Conservation (phyloP, 129 eudicot genomes). For the Pittosporum tobira region DNA sequence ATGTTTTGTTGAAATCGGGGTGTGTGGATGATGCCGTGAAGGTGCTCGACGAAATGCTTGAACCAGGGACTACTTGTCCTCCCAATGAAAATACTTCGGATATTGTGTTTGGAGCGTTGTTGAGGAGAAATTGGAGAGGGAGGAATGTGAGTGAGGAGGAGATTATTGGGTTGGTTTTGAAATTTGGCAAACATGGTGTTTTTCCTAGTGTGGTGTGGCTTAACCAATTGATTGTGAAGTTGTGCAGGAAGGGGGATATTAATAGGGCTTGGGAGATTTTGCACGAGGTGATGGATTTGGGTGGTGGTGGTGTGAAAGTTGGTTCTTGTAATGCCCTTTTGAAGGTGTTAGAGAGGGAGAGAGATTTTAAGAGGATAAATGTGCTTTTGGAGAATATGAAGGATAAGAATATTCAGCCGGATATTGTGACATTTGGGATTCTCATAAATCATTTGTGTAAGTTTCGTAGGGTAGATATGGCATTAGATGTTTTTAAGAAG, state of each 20-base stretch:
- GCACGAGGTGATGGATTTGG: slow-evolving; percentile 42
- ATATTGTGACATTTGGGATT: slow-evolving; percentile 56
- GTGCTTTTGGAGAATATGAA: slow-evolving; percentile 52
- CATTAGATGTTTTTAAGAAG: slow-evolving; percentile 52
- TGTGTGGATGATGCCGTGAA: slow-evolving; percentile 41
- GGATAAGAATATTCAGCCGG: slow-evolving; percentile 45
- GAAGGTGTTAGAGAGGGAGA: slow-evolving; percentile 34
- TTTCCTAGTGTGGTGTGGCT: slow-evolving; percentile 28
- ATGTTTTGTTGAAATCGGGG: slow-evolving; percentile 22
- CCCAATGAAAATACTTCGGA: slow-evolving; percentile 24
- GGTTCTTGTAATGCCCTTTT: slow-evolving; percentile 52
- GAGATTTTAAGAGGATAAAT: slow-evolving; percentile 39
- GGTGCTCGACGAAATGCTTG: slow-evolving; percentile 71
- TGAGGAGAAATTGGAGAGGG: slow-evolving; percentile 28
- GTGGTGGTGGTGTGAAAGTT: slow-evolving; percentile 24
- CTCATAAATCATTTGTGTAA: slow-evolving; percentile 58
- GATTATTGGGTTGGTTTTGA: slow-evolving; percentile 27
- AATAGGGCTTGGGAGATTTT: slow-evolving; percentile 53
- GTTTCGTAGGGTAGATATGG: slow-evolving; percentile 48
- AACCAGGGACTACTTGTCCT: slow-evolving; percentile 12
- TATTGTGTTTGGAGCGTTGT: slow-evolving; percentile 27
- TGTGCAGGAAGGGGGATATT: slow-evolving; percentile 33
- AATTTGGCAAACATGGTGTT: slow-evolving; percentile 39
- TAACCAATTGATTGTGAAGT: slow-evolving; percentile 30
- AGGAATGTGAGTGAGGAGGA: slow-evolving; percentile 27